phyloP scores from a whole-genome alignment of 2,329 filamentous ascomycete species.

The Stagonosporopsis chrysanthemi region DNA sequence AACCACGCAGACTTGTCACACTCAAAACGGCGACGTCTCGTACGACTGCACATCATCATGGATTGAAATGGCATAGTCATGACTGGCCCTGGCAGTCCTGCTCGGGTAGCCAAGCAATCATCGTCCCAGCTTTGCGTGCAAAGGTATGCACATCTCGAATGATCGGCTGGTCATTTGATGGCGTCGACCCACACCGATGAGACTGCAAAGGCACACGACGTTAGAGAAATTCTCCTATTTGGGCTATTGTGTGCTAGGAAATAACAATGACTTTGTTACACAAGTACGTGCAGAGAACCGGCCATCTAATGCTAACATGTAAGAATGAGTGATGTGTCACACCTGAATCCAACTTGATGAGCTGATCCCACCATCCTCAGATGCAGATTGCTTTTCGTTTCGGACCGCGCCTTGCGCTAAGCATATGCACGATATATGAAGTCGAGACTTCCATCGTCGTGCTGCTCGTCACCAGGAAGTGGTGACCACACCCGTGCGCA shows the following conservation, averaged over 20 bases:
- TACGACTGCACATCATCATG: constrained; percentile 13
- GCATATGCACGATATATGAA: constrained; percentile 11
- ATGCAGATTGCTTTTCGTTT: not conserved
- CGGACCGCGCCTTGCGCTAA: not conserved
- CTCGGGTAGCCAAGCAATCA: constrained; percentile 9
- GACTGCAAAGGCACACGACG: not conserved
- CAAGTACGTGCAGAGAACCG: constrained; percentile 2
- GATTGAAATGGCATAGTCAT: not conserved
- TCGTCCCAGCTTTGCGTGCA: constrained; percentile 10
- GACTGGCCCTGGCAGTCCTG: not conserved
- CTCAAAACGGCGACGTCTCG: constrained; percentile 12
- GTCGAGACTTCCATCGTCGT: not conserved
- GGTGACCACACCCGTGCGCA: not conserved
- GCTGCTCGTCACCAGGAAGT: not conserved
- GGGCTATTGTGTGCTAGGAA: constrained; percentile 8
- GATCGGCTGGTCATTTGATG: constrained; percentile 16
- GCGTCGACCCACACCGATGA: constrained; percentile 6
- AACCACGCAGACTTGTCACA: constrained; percentile 9
- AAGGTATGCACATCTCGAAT: constrained; percentile 18
- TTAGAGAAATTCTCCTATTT: constrained; percentile 7
- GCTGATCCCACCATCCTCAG: not conserved
- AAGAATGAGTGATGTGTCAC: constrained; percentile 8
- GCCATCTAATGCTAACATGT: not conserved
- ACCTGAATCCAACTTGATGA: not conserved
- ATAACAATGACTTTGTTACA: constrained; percentile 9